These are phyloP conservation scores for Metschnikowia aberdeeniae DNA, from an alignment of 805 yeast species.

Conservation along the genomic window DNA sequence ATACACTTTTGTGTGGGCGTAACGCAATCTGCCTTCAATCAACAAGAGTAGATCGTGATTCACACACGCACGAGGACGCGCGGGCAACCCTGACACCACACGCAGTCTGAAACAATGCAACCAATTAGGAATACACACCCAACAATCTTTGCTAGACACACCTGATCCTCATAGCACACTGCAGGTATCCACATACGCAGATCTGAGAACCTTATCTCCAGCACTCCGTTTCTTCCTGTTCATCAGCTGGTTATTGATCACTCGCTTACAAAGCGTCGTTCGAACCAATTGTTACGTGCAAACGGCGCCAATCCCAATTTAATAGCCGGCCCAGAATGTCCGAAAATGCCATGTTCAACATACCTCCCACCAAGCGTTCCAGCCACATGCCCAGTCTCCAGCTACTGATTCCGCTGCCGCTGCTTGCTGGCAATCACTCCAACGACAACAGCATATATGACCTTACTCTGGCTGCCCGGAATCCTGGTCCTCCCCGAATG, in stretches of 20 bases:
- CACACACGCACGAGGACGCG: slow-evolving; percentile 3
- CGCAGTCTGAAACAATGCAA: slow-evolving; percentile 7
- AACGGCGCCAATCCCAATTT: too few relatives aligned
- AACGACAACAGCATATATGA: neutral
- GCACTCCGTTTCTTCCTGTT: too few relatives aligned
- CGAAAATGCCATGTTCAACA: slow-evolving; percentile 28
- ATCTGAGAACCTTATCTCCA: too few relatives aligned
- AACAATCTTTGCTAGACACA: neutral
- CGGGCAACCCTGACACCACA: slow-evolving; percentile 2
- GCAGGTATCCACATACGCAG: too few relatives aligned
- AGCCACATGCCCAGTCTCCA: slow-evolving; percentile 21
- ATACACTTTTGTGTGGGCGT: too few relatives aligned
- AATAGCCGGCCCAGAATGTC: slow-evolving; percentile 7
- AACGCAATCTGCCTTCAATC: neutral
- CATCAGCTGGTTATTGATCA: too few relatives aligned
- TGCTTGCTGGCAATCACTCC: slow-evolving; percentile 8
- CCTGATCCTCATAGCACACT: too few relatives aligned
- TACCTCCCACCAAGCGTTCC: slow-evolving; percentile 28
- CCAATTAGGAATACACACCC: neutral
- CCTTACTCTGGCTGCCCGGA: slow-evolving; percentile 1
- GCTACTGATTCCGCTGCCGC: slow-evolving; percentile 29
- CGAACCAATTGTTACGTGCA: too few relatives aligned
- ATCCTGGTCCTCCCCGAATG: slow-evolving; percentile 1
- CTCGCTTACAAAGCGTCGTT: too few relatives aligned
- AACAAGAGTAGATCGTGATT: neutral